A percentile compares a stretch with the other conserved stretches of the same genome.
Evolutionary conservation across 2,329 filamentous ascomycete genomes (phyloP).

Genomic region (Apiospora aurea): DNA sequence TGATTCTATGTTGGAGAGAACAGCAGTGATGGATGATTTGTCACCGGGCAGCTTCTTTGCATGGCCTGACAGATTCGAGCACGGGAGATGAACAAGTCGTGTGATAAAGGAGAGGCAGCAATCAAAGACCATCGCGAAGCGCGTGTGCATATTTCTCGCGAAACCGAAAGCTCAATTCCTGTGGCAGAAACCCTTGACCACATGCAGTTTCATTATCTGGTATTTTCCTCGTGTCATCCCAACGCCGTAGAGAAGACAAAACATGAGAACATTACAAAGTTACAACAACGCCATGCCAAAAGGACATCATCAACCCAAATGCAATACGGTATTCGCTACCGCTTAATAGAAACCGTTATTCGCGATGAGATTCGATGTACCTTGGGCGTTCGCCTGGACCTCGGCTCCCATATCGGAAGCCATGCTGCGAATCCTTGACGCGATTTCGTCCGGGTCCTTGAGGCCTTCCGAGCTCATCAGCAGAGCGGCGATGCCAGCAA

Average conservation of each 20-base stretch:
- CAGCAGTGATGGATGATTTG: no score
- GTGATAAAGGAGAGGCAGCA: background rate
- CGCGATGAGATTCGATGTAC: slow-evolving; percentile 22
- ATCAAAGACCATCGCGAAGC: background rate
- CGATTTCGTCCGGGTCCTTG: background rate
- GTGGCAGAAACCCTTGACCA: background rate
- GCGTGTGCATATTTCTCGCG: background rate
- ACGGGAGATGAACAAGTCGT: background rate
- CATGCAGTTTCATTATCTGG: background rate
- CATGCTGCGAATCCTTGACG: background rate
- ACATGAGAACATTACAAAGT: no score
- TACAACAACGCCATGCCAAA: background rate
- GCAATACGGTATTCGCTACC: background rate
- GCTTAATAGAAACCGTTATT: slow-evolving; percentile 22
- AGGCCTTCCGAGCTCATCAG: slow-evolving; percentile 23
- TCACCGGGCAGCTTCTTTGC: no score
- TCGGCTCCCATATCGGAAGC: background rate
- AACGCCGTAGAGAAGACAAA: background rate
- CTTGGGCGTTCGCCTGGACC: background rate
- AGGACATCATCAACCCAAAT: background rate
- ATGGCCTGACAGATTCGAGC: no score
- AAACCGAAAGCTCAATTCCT: background rate
- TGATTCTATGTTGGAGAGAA: no score
- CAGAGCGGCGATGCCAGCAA: slow-evolving; percentile 26
- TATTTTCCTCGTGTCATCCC: background rate